Conservation (phyloP, 345 rosid genomes). For the Populus euphratica region DNA sequence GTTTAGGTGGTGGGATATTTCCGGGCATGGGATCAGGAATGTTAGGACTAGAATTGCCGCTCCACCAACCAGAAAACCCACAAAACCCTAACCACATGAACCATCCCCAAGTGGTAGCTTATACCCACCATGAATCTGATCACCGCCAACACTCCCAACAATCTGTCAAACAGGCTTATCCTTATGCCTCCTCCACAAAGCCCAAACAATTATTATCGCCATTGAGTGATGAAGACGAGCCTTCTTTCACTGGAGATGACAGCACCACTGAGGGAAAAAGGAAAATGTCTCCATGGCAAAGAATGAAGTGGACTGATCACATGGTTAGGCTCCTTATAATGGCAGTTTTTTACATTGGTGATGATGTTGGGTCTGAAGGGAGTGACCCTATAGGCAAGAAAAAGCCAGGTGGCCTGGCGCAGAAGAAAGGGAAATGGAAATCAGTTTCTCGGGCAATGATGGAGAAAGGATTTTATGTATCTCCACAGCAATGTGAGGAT, state of each 20-base stretch:
- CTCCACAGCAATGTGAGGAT: conserved; percentile 98
- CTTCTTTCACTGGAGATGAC: conserved; percentile 53
- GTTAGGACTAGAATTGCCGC: conserved; percentile 68
- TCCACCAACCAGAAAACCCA: conserved; percentile 45
- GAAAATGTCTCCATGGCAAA: conserved; percentile 78
- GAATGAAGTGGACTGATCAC: conserved; percentile 96
- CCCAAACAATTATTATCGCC: conserved; percentile 52
- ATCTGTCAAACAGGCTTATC: conserved; percentile 36
- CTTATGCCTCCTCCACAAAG: conserved; percentile 36
- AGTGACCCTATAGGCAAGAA: conserved; percentile 52
- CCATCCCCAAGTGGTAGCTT: conserved; percentile 54
- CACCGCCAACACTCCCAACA: conserved; percentile 41
- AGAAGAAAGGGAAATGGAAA: conserved; percentile 99
- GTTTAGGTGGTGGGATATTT: conserved; percentile 56
- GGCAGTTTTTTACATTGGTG: conserved; percentile 93
- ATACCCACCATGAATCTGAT: conserved; percentile 39
- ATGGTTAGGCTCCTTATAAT: conserved; percentile 82
- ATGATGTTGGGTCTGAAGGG: conserved; percentile 62
- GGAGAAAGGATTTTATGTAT: conserved; percentile 93
- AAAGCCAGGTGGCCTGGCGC: conserved; percentile 53
- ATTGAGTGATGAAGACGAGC: conserved; percentile 74
- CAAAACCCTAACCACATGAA: conserved; percentile 40
- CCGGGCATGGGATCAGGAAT: conserved; percentile 68
- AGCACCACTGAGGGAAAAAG: conserved; percentile 49
- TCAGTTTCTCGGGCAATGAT: conserved; percentile 93